Base-by-base conservation (phyloP, 2,329 filamentous ascomycete genomes). In the Diaporthe amygdali region DNA sequence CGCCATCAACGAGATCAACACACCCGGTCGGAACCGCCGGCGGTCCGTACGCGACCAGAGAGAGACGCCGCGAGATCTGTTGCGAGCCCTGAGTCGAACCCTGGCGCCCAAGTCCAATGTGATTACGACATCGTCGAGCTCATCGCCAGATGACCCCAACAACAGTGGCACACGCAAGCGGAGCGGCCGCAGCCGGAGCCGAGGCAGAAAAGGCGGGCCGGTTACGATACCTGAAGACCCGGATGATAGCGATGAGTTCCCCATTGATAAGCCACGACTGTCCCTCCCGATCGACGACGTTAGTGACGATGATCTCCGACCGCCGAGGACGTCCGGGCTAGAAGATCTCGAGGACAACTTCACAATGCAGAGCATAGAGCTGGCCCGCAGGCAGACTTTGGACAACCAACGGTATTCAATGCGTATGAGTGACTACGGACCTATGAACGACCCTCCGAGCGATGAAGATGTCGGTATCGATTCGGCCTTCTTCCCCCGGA, bases 281-380 rank as follows among this genome's bases (percentile, higher is more conserved):
- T 90, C 89, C 8, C 78, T 91, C 32, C 86, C 88, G 6, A 78
- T 89, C 30, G 85, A 85, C 37, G 84, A 85, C 44, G 85, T 86
- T 67, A 79, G 81, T 63, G 87, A 88, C 25, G 86, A 87, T 51
- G 82, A 86, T 20, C 82, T 88, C 27, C 82, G 83, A 47, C 88
- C 88, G 10, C 90, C 89, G 39, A 84, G 82, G 66, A 85, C 87
- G 63, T 86, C 87, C 39, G 82, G 84, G 12, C 76, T 91, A 30
- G 89, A 91, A 68, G 88, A 90, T 32, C 27, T 73, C 30, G 71
- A 73, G 44, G 87, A 90, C 51, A 86, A 91, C 74, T 85, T 85
- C 72, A 92, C 90, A 0, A 78, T 86, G 49, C 85, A 87, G 71
- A 91, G 90, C 2, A 84, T 92, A 34, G 90, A 92, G 79, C 76